Evolutionary conservation across 1,284 basidiomycete species (phyloP).

Genomic region (Trichosporon faecale): DNA sequence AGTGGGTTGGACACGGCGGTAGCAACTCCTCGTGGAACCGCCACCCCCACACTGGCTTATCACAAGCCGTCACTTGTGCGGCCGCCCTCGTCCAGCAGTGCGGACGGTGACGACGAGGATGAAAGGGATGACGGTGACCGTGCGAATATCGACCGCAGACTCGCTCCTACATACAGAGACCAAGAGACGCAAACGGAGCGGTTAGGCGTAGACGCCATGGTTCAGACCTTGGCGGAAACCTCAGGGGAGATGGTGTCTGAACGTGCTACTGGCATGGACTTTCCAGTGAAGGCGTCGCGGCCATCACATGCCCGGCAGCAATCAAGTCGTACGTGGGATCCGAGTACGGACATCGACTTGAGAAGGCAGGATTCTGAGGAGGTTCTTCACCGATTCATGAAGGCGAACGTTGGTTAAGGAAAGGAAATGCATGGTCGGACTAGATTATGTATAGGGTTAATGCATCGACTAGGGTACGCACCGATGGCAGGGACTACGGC

Average conservation of each 20-base stretch:
- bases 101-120: slow-evolving; percentile 43
- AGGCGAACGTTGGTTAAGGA: background rate
- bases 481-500: background rate
- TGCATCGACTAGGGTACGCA: background rate
- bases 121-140: slow-evolving; percentile 24
- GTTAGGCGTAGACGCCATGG: slow-evolving; percentile 32
- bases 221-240: slow-evolving; percentile 29
- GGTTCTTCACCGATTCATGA: slow-evolving; percentile 64
- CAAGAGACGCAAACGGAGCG: slow-evolving; percentile 39
- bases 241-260: background rate
- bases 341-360: slow-evolving; percentile 39
- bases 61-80: background rate
- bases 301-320: background rate
- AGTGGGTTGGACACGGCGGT: slow-evolving; percentile 29
- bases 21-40: slow-evolving; percentile 26
- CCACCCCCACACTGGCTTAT: background rate
- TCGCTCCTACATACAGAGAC: slow-evolving; percentile 34
- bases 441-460: background rate
- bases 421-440: background rate
- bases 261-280: no score
- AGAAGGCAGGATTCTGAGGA: slow-evolving; percentile 73
- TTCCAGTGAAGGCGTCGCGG: background rate
- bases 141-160: slow-evolving; percentile 16
- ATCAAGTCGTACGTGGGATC: slow-evolving; percentile 37
- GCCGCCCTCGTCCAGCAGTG: slow-evolving; percentile 29